A percentile compares a stretch with the other conserved stretches of the same genome.
Conservation (phyloP, 306 rosid genomes). For the Trifolium subterraneum region DNA sequence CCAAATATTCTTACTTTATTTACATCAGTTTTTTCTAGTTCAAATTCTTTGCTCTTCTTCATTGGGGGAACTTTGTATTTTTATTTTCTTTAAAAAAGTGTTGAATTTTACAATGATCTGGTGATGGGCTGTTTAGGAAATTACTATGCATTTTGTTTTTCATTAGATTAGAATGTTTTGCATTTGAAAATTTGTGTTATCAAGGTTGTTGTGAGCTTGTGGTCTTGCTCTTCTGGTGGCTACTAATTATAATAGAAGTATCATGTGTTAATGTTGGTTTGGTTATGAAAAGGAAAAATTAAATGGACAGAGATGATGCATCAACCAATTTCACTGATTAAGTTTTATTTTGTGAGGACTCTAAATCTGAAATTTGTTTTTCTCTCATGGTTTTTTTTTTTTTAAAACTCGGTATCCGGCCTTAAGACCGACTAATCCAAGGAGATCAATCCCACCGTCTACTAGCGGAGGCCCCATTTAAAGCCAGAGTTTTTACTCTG, state of each 20-base stretch:
- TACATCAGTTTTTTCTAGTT: background rate
- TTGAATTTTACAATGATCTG: slow-evolving; percentile 46
- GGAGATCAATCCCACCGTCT: too few relatives aligned
- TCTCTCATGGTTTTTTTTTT: too few relatives aligned
- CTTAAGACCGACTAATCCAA: too few relatives aligned
- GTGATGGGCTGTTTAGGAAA: slow-evolving; percentile 42
- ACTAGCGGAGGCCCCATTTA: too few relatives aligned
- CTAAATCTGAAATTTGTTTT: background rate
- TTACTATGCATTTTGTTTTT: background rate
- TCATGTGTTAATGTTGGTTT: slow-evolving; percentile 8
- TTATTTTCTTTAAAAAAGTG: slow-evolving; percentile 17
- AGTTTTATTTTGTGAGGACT: background rate
- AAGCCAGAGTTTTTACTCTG: too few relatives aligned
- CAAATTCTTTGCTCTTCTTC: background rate
- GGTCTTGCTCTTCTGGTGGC: background rate
- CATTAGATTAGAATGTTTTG: background rate
- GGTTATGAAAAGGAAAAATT: background rate
- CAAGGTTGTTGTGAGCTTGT: background rate
- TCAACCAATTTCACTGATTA: background rate
- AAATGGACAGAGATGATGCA: background rate
- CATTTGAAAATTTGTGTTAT: background rate
- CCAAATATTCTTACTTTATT: too few relatives aligned
- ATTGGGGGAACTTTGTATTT: background rate
- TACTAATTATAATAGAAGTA: background rate
- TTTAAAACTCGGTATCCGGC: too few relatives aligned